Percentiles rank a stretch among this genome's conserved stretches.
phyloP scores from a whole-genome alignment of 2,329 filamentous ascomycete species.

The Cordyceps fumosorosea region DNA sequence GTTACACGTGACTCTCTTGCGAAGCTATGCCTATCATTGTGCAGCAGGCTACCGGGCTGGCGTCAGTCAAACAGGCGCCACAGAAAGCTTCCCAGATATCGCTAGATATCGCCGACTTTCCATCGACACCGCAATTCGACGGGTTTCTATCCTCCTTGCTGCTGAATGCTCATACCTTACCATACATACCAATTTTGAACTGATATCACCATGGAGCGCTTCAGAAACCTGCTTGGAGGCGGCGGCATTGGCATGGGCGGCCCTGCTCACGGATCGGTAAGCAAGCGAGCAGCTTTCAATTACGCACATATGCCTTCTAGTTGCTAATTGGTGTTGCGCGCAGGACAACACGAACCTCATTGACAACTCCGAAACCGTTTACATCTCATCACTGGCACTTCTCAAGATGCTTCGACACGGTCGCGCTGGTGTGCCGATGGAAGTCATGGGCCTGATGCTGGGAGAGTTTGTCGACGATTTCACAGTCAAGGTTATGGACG shows the following conservation, averaged over 20 bases:
- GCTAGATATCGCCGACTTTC: not conserved
- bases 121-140: slow-evolving; percentile 3
- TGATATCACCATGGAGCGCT: slow-evolving; percentile 67
- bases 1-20: slow-evolving; percentile 1
- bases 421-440: slow-evolving; percentile 96
- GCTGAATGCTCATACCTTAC: not conserved
- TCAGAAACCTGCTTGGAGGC: slow-evolving; percentile 81
- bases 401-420: slow-evolving; percentile 99
- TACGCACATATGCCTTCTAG: not conserved
- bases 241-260: slow-evolving; percentile 61
- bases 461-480: slow-evolving; percentile 99
- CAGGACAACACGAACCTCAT: slow-evolving; percentile 88
- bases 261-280: slow-evolving; percentile 34
- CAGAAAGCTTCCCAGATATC: slow-evolving; percentile 8
- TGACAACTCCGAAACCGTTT: slow-evolving; percentile 98
- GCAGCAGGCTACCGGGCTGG: slow-evolving; percentile 12
- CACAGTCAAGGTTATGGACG: slow-evolving; percentile 95
- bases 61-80: slow-evolving; percentile 12
- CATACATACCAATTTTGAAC: not conserved
- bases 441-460: slow-evolving; percentile 99
- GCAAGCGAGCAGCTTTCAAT: slow-evolving; percentile 17
- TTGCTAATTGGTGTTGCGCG: slow-evolving; percentile 14
- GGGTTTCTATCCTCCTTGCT: not conserved
- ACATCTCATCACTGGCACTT: slow-evolving; percentile 94
- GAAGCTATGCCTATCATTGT: not conserved